These are phyloP conservation scores for Nitzschia sp. DNA, from an alignment of 108 stramenopile species.

Conservation along the genomic window DNA sequence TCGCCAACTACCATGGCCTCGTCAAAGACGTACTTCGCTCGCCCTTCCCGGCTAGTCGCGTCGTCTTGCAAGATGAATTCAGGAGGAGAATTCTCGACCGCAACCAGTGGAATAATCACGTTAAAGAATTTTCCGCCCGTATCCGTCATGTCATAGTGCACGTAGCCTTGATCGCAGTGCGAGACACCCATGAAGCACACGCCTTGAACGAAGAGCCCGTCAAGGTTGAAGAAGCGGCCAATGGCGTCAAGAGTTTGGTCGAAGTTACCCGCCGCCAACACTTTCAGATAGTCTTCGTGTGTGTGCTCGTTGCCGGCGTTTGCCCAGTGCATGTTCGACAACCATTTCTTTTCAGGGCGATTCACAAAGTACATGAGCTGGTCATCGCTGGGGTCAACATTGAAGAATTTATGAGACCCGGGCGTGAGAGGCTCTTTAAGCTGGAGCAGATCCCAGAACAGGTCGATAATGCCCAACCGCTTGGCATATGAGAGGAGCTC, in stretches of 20 bases:
- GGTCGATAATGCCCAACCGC: constrained; percentile 15
- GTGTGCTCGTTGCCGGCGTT: constrained; percentile 57
- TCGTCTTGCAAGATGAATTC: no score
- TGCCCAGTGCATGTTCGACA: constrained; percentile 63
- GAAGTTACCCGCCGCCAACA: constrained; percentile 50
- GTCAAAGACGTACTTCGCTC: no score
- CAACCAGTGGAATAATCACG: constrained; percentile 7
- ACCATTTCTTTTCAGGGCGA: constrained; percentile 53
- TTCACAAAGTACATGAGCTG: constrained; percentile 38
- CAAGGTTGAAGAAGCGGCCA: constrained; percentile 31
- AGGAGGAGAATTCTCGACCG: no score
- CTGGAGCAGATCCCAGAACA: constrained; percentile 18
- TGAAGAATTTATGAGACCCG: no score
- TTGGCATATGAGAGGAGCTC: constrained; percentile 17
- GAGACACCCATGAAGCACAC: constrained; percentile 25
- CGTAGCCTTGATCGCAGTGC: constrained; percentile 8
- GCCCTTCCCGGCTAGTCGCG: no score
- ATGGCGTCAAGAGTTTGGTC: constrained; percentile 52
- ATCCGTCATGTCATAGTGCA: constrained; percentile 21
- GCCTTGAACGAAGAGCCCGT: constrained; percentile 33
- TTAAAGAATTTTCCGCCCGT: constrained; percentile 15
- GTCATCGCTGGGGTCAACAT: neutral
- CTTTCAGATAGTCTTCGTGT: constrained; percentile 51
- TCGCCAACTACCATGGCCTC: no score
- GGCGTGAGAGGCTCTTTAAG: constrained; percentile 8